Evolutionary conservation across 805 yeast genomes (phyloP).

Genomic region (Kuraishia ogatae): DNA sequence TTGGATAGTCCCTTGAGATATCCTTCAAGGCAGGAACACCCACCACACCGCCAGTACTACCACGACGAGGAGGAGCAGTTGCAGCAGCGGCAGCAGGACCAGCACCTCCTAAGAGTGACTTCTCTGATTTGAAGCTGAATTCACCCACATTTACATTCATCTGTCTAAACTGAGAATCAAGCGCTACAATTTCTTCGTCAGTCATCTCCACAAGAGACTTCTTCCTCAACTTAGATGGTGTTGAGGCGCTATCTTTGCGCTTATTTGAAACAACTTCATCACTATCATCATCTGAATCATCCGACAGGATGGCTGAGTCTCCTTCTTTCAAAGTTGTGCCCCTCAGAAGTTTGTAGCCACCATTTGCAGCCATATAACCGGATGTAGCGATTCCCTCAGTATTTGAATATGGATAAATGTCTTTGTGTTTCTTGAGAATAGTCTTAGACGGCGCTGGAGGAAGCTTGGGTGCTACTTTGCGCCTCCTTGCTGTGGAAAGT

Average conservation of each 20-base stretch:
- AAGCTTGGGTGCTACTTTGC: background rate
- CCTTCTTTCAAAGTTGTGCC: slow-evolving; percentile 4
- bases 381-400: slow-evolving; percentile 12
- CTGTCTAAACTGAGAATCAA: slow-evolving; percentile 42
- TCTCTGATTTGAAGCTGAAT: slow-evolving; percentile 35
- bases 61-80: slow-evolving; percentile 2
- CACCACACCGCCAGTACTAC: slow-evolving; percentile 25
- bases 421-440: slow-evolving; percentile 1
- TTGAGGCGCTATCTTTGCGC: background rate
- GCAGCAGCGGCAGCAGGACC: slow-evolving; percentile 7
- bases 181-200: slow-evolving; percentile 42
- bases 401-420: background rate
- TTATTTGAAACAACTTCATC: background rate
- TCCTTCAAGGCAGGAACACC: slow-evolving; percentile 22
- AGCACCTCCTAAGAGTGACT: slow-evolving; percentile 12
- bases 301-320: background rate
- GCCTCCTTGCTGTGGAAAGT: background rate
- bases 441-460: slow-evolving; percentile 3
- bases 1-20: slow-evolving; percentile 21
- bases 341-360: slow-evolving; percentile 5
- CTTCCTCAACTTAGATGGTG: slow-evolving; percentile 13
- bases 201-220: slow-evolving; percentile 44
- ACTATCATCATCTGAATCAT: slow-evolving; percentile 4
- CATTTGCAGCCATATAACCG: slow-evolving; percentile 10
- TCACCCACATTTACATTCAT: slow-evolving; percentile 30